These are phyloP conservation scores for Fomitopsis palustris DNA, from an alignment of 1,284 basidiomycete species.

Conservation along the genomic window DNA sequence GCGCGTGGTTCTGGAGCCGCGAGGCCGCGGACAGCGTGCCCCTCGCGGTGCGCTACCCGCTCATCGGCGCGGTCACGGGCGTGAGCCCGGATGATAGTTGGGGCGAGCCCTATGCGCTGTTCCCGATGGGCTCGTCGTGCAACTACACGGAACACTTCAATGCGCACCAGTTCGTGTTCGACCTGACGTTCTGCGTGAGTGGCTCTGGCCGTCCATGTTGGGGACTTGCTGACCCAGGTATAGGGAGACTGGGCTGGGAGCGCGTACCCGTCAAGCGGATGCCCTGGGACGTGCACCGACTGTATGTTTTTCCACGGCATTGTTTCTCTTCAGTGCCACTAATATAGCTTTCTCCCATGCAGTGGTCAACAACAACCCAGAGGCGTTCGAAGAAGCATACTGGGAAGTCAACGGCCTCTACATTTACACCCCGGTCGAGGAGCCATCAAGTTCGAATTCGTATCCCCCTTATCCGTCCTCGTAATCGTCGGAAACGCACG, in stretches of 20 bases:
- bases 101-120: conserved; percentile 47
- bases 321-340: too few species aligned
- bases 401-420: conserved; percentile 61
- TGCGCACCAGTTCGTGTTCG: conserved; percentile 47
- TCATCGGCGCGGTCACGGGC: conserved; percentile 3
- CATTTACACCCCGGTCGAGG: conserved; percentile 38
- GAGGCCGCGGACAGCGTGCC: conserved; percentile 35
- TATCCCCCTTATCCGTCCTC: not conserved
- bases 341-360: not conserved
- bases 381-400: conserved; percentile 52
- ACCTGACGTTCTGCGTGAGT: conserved; percentile 51
- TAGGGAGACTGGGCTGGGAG: conserved; percentile 53
- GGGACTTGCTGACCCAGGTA: conserved; percentile 1
- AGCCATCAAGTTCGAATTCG: not conserved
- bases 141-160: conserved; percentile 43
- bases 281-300: conserved; percentile 31
- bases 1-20: conserved; percentile 54
- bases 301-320: conserved; percentile 34
- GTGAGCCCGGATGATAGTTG: conserved; percentile 35
- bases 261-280: conserved; percentile 32
- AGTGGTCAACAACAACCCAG: conserved; percentile 55
- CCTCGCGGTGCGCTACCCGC: conserved; percentile 28
- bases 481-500: not conserved
- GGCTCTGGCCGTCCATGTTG: not conserved
- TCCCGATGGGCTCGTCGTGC: conserved; percentile 40